phyloP scores from a whole-genome alignment of 768 basidiomycete species.

The Rickenella mellea region DNA sequence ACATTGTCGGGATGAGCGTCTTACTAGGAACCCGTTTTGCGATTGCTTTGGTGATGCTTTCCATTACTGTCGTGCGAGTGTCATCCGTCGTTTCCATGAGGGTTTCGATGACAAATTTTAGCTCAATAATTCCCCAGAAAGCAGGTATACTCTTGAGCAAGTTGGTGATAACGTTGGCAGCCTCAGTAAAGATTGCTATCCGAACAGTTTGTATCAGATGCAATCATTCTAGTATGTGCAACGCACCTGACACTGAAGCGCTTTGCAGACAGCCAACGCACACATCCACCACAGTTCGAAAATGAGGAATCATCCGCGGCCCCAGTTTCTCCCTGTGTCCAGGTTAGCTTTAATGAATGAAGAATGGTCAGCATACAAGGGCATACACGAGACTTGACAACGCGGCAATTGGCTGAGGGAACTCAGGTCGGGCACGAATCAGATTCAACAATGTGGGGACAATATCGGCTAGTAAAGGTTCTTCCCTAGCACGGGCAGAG shows the following conservation, averaged over 20 bases:
- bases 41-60: conserved; percentile 47
- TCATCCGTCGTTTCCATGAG: conserved; percentile 38
- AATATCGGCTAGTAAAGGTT: conserved; percentile 45
- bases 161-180: not conserved
- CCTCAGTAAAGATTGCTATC: not conserved
- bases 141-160: conserved; percentile 49
- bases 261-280: conserved; percentile 41
- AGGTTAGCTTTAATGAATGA: conserved; percentile 6
- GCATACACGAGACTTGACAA: conserved; percentile 57
- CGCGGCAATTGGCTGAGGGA: conserved; percentile 38
- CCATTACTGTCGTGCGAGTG: conserved; percentile 19
- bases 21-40: conserved; percentile 65
- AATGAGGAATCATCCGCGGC: conserved; percentile 80
- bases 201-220: not conserved
- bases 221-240: not conserved
- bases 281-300: conserved; percentile 59
- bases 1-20: conserved; percentile 55
- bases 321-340: conserved; percentile 58
- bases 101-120: conserved; percentile 45
- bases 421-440: conserved; percentile 29
- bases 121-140: conserved; percentile 64
- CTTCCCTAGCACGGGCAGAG: conserved; percentile 58
- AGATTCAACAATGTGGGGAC: conserved; percentile 50
- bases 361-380: not conserved
- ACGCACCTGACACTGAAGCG: conserved; percentile 3